Base-by-base conservation (phyloP, 208 protist species). In the Trypanosomatidae sp. region DNA sequence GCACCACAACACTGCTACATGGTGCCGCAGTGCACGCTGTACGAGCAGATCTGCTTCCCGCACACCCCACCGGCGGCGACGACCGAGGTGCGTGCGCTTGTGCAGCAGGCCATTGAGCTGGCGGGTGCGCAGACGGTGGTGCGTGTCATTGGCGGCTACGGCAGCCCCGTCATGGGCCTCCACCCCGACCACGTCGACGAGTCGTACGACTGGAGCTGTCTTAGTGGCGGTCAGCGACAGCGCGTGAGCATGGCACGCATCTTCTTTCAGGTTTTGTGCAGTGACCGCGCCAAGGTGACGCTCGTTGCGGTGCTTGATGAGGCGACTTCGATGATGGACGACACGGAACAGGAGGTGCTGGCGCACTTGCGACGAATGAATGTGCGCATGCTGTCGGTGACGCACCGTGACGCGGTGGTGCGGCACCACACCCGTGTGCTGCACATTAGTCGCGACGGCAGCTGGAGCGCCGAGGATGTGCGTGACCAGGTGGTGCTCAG, bases 221-320 rank as follows among this genome's bases (percentile, higher is more conserved):
- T 88, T 33, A 92, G 84, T 33, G 84, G 84, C 28, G 85, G 85
- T 6, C 78, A 94, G 58, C 82, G 85, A 53, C 77, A 94, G 65
- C 71, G 75, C 37, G 70, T 94, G 43, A 88, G 67, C 48, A 80
- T 94, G 64, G 72, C 80, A 0, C 71, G 80, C 28, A 64, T 90
- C 15, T 94, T 90, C 61, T 94, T 83, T 53, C 74, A 85, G 37
- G 61, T 82, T 3, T 42, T 94, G 18, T 39, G 39, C 41, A 80
- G 75, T 58, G 66, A 88, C 37, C 65, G 71, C 26, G 65, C 41
- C 18, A 58, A 66, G 33, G 43, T 61, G 26, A 72, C 59, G 13
- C 76, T 71, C 0, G 62, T 92, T 0, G 82, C 69, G 13, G 66
- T 94, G 4, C 48, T 90, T 7, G 85, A 94, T 55, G 85, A 94